phyloP scores from a whole-genome alignment of 345 rosid species.

The Syzygium jambos region DNA sequence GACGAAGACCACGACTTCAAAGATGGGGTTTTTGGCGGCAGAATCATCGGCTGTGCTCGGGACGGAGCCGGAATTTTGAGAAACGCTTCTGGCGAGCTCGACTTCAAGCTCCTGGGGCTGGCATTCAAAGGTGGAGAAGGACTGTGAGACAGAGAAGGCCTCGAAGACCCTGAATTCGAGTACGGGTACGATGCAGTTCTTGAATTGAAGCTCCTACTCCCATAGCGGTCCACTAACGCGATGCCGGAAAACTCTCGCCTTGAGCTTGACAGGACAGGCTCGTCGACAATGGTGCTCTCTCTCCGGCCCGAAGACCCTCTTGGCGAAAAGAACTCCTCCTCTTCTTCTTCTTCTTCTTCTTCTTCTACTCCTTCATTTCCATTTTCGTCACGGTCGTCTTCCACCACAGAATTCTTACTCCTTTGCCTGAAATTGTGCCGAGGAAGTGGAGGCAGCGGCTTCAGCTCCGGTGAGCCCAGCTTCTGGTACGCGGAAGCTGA shows the following conservation, averaged over 20 bases:
- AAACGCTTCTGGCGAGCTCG: conserved; percentile 35
- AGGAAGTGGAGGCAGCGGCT: conserved; percentile 85
- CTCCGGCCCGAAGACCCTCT: conserved; percentile 69
- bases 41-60: conserved; percentile 1
- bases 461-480: conserved; percentile 86
- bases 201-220: conserved; percentile 44
- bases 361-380: conserved; percentile 55
- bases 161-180: conserved; percentile 46
- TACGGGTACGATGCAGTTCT: conserved; percentile 56
- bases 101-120: conserved; percentile 29
- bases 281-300: conserved; percentile 20
- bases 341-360: conserved; percentile 40
- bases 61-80: conserved; percentile 16
- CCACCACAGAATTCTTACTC: conserved; percentile 16
- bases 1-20: conserved; percentile 13
- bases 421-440: conserved; percentile 29
- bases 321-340: conserved; percentile 89
- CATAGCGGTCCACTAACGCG: conserved; percentile 26
- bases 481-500: conserved; percentile 38
- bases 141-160: conserved; percentile 31
- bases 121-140: conserved; percentile 25
- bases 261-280: conserved; percentile 32
- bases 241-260: conserved; percentile 17
- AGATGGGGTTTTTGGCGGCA: conserved; percentile 3
- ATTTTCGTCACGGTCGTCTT: conserved; percentile 15